These are phyloP conservation scores for Aureobasidium subglaciale DNA, from an alignment of 2,329 filamentous ascomycete genomes.

Conservation along the genomic window DNA sequence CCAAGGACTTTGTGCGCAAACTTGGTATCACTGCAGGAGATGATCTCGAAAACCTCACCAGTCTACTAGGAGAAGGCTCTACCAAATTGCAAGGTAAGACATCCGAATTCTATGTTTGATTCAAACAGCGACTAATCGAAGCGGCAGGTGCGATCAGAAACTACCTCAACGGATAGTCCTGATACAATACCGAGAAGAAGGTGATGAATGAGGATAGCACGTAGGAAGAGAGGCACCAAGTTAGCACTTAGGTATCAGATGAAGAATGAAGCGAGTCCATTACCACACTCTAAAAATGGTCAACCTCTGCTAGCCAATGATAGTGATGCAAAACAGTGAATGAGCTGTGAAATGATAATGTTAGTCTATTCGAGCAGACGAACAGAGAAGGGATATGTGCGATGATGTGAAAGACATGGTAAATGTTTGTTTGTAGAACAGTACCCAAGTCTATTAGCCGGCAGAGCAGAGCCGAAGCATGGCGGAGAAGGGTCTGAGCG, in stretches of 20 bases:
- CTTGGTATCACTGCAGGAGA: constrained; percentile 95
- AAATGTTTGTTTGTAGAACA: no score
- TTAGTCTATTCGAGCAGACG: no score
- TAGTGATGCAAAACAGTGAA: no score
- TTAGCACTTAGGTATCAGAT: neutral
- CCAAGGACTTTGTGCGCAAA: constrained; percentile 90
- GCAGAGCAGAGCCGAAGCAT: neutral
- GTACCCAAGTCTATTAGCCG: no score
- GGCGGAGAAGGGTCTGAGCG: neutral
- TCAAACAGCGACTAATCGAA: neutral
- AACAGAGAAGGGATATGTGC: no score
- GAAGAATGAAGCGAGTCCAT: neutral
- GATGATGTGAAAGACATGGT: no score
- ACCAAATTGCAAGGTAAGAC: constrained; percentile 64
- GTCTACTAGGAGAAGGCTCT: constrained; percentile 78
- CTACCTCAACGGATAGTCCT: constrained; percentile 27
- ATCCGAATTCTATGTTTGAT: no score
- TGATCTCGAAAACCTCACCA: constrained; percentile 84
- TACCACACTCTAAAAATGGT: no score
- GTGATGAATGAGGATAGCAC: neutral
- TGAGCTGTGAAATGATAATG: no score
- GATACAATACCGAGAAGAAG: neutral
- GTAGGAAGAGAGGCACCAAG: neutral
- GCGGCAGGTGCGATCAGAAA: constrained; percentile 25
- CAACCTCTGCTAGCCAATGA: no score